Conservation (phyloP, 352 stramenopile genomes). For the Phytophthora meadii region DNA sequence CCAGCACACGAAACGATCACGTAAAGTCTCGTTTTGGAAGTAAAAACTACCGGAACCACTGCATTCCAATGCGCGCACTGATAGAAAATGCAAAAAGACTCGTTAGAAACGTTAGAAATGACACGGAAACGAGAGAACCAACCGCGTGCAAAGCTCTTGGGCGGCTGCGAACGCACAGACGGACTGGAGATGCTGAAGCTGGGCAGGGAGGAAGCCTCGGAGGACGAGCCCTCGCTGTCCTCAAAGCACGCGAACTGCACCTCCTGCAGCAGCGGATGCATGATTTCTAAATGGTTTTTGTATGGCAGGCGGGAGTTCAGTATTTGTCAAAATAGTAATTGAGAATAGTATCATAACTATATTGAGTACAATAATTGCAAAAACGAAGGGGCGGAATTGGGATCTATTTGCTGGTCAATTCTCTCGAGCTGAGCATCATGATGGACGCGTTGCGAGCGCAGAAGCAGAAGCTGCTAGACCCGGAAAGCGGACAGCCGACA, state of each 20-base stretch:
- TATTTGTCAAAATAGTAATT: too few species aligned
- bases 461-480: slow-evolving; percentile 85
- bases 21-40: slow-evolving; percentile 73
- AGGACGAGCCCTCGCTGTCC: slow-evolving; percentile 47
- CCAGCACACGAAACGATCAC: slow-evolving; percentile 80
- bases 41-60: slow-evolving; percentile 74
- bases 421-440: slow-evolving; percentile 35
- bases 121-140: neutral
- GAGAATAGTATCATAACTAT: too few species aligned
- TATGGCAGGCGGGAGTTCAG: slow-evolving; percentile 8
- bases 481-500: slow-evolving; percentile 49
- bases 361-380: too few species aligned
- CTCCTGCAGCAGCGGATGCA: slow-evolving; percentile 63
- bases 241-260: slow-evolving; percentile 80
- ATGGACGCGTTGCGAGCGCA: slow-evolving; percentile 71
- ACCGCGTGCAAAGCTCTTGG: slow-evolving; percentile 68
- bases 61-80: slow-evolving; percentile 73
- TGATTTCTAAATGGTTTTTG: slow-evolving; percentile 16
- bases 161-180: slow-evolving; percentile 43
- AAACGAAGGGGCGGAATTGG: slow-evolving; percentile 4
- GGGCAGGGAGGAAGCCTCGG: slow-evolving; percentile 20
- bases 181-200: slow-evolving; percentile 48
- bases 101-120: slow-evolving; percentile 21
- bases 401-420: neutral
- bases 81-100: neutral